A percentile compares a stretch with the other conserved stretches of the same genome.
Evolutionary conservation across 2,329 filamentous ascomycete species (phyloP).

Genomic region (Rutstroemia sp.): DNA sequence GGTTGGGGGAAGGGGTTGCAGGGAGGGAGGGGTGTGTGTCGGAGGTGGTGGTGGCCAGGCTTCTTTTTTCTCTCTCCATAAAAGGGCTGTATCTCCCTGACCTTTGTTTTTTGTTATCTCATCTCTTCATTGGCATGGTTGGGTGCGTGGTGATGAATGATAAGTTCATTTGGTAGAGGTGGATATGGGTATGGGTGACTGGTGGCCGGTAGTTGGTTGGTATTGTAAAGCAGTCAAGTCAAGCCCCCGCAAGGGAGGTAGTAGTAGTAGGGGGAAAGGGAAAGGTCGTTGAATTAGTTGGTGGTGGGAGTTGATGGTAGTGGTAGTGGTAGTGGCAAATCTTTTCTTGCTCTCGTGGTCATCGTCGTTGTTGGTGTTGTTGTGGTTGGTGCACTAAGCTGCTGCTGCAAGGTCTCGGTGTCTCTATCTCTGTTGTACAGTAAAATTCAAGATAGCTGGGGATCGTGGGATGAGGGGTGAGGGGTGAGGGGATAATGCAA

Average conservation of each 20-base stretch:
- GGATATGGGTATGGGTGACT: neutral
- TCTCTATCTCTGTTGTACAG: slow-evolving; percentile 6
- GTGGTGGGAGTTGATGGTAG: too few relatives aligned
- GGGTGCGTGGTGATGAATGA: neutral
- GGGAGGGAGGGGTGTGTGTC: too few relatives aligned
- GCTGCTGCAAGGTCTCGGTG: too few relatives aligned
- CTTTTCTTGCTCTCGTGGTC: neutral
- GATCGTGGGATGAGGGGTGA: neutral
- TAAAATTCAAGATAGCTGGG: neutral
- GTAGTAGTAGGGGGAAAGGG: too few relatives aligned
- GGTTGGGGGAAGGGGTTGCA: neutral
- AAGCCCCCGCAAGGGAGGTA: too few relatives aligned
- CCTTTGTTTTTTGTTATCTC: neutral
- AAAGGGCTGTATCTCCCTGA: neutral
- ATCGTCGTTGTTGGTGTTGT: neutral
- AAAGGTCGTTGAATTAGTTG: neutral
- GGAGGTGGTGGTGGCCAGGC: slow-evolving; percentile 1
- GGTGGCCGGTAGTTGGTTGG: neutral
- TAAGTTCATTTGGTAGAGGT: neutral
- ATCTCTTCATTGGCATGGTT: slow-evolving; percentile 1
- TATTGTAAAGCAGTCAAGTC: neutral
- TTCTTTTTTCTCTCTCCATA: neutral
- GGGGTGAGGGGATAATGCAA: neutral
- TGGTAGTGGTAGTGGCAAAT: neutral
- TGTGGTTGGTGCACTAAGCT: too few relatives aligned